These are phyloP conservation scores for Candida corydali DNA, from an alignment of 805 yeast species.

Conservation along the genomic window DNA sequence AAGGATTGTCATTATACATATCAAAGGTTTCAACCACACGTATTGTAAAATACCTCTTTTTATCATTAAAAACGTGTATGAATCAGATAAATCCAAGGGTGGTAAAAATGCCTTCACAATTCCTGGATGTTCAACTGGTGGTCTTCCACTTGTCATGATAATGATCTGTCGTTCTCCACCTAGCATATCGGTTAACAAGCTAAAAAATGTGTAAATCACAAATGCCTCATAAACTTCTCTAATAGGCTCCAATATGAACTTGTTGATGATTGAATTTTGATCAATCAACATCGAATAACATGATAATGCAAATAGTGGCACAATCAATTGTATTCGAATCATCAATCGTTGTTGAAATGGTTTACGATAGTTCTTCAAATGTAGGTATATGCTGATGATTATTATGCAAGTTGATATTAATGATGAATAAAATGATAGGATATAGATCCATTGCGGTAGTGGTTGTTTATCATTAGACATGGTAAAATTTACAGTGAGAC, in stretches of 20 bases:
- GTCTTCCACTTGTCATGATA: constrained; percentile 62
- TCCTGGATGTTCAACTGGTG: constrained; percentile 67
- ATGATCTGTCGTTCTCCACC: constrained; percentile 93
- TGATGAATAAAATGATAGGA: constrained; percentile 20
- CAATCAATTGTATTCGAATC: constrained; percentile 74
- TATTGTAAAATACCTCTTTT: constrained; percentile 89
- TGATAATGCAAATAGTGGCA: constrained; percentile 74
- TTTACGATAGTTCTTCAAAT: constrained; percentile 66
- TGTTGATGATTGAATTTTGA: constrained; percentile 38
- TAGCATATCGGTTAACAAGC: constrained; percentile 72
- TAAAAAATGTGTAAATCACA: constrained; percentile 89
- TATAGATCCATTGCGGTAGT: constrained; percentile 15
- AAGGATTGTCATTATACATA: constrained; percentile 54
- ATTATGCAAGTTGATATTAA: constrained; percentile 19
- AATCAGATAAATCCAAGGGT: constrained; percentile 80
- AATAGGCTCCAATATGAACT: constrained; percentile 59
- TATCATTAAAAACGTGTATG: constrained; percentile 66
- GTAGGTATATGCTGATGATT: constrained; percentile 24
- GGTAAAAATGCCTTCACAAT: constrained; percentile 23
- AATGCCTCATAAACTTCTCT: constrained; percentile 94
- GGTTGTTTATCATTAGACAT: constrained; percentile 1
- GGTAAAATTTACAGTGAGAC: no score
- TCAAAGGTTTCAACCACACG: constrained; percentile 88
- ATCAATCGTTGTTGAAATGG: constrained; percentile 85
- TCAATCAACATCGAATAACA: constrained; percentile 56